Base-by-base conservation (phyloP, 345 rosid species). In the Clarkia xantiana region DNA sequence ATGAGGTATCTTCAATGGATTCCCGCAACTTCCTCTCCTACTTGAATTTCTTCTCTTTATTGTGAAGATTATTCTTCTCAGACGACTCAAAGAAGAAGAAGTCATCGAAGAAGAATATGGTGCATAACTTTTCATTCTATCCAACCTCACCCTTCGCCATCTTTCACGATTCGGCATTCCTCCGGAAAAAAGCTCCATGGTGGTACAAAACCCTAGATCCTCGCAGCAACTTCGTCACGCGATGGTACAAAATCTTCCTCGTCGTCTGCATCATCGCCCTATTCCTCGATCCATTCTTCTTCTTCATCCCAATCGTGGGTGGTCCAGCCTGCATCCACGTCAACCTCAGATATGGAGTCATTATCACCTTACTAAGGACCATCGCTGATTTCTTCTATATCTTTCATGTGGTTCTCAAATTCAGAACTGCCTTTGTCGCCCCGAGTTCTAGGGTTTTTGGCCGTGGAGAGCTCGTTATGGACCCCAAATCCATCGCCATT, bases 251-350 rank as follows among this genome's bases (percentile, higher is more conserved):
- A 57, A 70, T 87, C 18, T 81, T 87, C 71, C 81, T 87, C 13
- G 46, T 79, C 23, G 58, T 80, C 1, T 77, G 79, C 61, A 71
- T 81, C 38, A 54, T 87, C 40, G 94, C 94, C 20, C 67, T 81
- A 44, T 87, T 84, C 60, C 69, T 87, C 48, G 94, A 87, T 65
- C 96, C 94, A 59, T 80, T 87, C 49, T 87, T 81, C 57, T 81
- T 87, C 65, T 87, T 67, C 81, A 75, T 84, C 49, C 94, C 86
- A 10, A 58, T 72, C 25, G 62, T 75, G 19, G 76, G 67, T 10
- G 70, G 59, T 45, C 66, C 77, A 0, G 78, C 71, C 10, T 87
- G 94, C 76, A 58, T 87, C 67, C 41, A 51, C 4, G 55, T 66
- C 59, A 75, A 84, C 59, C 7, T 68, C 49, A 2, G 59, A 5